Conservation (phyloP, 2,329 filamentous ascomycete genomes). For the Phialophora chinensis region DNA sequence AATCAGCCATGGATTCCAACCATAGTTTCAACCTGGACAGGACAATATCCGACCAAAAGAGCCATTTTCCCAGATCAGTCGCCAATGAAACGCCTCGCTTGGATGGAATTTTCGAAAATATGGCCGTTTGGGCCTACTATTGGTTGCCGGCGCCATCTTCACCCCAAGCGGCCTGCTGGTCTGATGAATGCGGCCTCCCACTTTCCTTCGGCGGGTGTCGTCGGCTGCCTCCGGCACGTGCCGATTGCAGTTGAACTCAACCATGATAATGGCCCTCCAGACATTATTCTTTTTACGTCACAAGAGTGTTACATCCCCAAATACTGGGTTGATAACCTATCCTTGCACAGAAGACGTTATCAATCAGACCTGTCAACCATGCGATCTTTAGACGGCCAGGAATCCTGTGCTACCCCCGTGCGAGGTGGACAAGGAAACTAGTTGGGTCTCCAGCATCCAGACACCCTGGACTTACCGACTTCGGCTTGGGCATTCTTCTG, state of each 20-base stretch:
- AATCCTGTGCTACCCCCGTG: conserved; percentile 21
- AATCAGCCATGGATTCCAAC: conserved; percentile 22
- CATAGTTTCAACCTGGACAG: conserved; percentile 8
- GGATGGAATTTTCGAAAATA: conserved; percentile 25
- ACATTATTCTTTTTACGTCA: conserved; percentile 36
- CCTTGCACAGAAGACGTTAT: conserved; percentile 29
- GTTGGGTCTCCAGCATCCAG: conserved; percentile 21
- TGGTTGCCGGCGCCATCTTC: conserved; percentile 19
- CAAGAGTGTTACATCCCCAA: conserved; percentile 18
- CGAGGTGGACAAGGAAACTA: conserved; percentile 22
- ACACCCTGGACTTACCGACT: conserved; percentile 29
- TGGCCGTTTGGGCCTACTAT: conserved; percentile 23
- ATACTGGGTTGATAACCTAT: conserved; percentile 5
- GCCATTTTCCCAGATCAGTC: conserved; percentile 18
- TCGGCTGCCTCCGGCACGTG: conserved; percentile 31
- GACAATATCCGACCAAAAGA: conserved; percentile 20
- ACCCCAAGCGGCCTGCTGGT: conserved; percentile 1
- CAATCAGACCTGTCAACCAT: conserved; percentile 26
- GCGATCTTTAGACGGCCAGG: conserved; percentile 13
- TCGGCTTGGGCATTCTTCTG: conserved; percentile 33
- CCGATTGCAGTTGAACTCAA: conserved; percentile 21
- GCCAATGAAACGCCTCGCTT: conserved; percentile 25
- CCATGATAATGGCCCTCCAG: conserved; percentile 28
- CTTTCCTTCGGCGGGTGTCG: conserved; percentile 16
- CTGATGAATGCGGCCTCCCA: conserved; percentile 20